Percentiles rank a stretch among this genome's conserved stretches.
Evolutionary conservation across 345 rosid species (phyloP).

Genomic region (Rhodomyrtus tomentosa): DNA sequence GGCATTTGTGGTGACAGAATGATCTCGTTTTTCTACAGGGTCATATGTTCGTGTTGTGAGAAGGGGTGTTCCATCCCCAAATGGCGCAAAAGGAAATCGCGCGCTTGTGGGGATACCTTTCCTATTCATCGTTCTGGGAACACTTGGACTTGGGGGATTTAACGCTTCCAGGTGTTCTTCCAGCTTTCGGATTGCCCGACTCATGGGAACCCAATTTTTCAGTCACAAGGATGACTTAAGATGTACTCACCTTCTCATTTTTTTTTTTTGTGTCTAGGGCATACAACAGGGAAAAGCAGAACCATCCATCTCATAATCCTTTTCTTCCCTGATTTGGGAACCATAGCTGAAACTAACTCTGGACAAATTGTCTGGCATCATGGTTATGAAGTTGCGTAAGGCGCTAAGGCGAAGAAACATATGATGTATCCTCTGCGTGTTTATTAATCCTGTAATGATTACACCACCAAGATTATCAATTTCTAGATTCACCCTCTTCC

Average conservation of each 20-base stretch:
- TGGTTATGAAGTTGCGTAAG: not conserved
- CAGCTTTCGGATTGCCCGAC: not conserved
- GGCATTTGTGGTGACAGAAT: not conserved
- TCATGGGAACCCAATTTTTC: not conserved
- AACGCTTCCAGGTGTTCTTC: constrained; percentile 49
- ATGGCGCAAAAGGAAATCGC: constrained; percentile 44
- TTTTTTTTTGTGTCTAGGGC: constrained; percentile 33
- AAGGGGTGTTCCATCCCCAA: constrained; percentile 47
- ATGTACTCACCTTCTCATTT: not conserved
- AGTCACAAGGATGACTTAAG: not conserved
- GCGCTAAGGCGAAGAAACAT: not conserved
- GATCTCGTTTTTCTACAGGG: constrained; percentile 12
- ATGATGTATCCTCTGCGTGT: not conserved
- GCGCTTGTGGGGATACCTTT: constrained; percentile 50
- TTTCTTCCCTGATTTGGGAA: constrained; percentile 53
- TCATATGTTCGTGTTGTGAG: constrained; percentile 47
- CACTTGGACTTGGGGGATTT: constrained; percentile 63
- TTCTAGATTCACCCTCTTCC: not conserved
- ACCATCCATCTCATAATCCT: constrained; percentile 68
- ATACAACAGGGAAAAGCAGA: constrained; percentile 57
- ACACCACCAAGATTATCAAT: not conserved
- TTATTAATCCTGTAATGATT: not conserved
- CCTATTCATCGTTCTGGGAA: constrained; percentile 46
- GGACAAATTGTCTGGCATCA: not conserved
- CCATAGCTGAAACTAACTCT: not conserved